Evolutionary conservation across 1,284 basidiomycete genomes (phyloP).

Genomic region (Ganoderma multipileum): DNA sequence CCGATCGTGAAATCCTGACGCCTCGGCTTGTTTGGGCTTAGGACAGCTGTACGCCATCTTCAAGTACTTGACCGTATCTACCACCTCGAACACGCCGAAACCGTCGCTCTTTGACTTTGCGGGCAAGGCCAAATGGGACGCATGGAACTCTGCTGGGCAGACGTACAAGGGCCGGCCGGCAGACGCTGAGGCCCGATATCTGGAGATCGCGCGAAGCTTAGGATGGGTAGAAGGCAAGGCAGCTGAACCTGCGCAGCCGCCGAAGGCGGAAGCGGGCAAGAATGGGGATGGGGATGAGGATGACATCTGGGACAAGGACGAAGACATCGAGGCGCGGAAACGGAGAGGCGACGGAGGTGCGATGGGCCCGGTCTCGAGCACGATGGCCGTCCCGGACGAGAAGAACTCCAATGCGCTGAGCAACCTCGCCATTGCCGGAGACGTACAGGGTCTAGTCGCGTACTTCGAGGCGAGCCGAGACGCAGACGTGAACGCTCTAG

Average conservation of each 20-base stretch:
- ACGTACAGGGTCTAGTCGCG: slow-evolving; percentile 52
- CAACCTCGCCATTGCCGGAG: slow-evolving; percentile 66
- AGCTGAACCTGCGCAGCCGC: slow-evolving; percentile 15
- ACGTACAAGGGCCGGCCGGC: slow-evolving; percentile 50
- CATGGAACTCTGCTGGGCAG: slow-evolving; percentile 69
- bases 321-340: slow-evolving; percentile 16
- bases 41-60: slow-evolving; percentile 86
- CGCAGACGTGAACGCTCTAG: slow-evolving; percentile 51
- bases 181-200: slow-evolving; percentile 68
- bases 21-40: slow-evolving; percentile 24
- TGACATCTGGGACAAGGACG: slow-evolving; percentile 36
- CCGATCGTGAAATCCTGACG: slow-evolving; percentile 13
- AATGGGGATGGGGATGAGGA: slow-evolving; percentile 33
- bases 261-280: slow-evolving; percentile 13
- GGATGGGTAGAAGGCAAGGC: slow-evolving; percentile 66
- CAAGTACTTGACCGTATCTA: slow-evolving; percentile 75
- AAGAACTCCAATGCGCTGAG: slow-evolving; percentile 58
- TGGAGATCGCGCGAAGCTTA: slow-evolving; percentile 70
- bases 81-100: slow-evolving; percentile 60
- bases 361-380: slow-evolving; percentile 71
- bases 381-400: slow-evolving; percentile 53
- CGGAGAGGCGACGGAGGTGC: slow-evolving; percentile 47
- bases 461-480: slow-evolving; percentile 53
- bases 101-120: slow-evolving; percentile 86
- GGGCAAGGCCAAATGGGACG: slow-evolving; percentile 88